Evolutionary conservation across 148 eudicot species (phyloP).

Genomic region (Vaccinium darrowii): DNA sequence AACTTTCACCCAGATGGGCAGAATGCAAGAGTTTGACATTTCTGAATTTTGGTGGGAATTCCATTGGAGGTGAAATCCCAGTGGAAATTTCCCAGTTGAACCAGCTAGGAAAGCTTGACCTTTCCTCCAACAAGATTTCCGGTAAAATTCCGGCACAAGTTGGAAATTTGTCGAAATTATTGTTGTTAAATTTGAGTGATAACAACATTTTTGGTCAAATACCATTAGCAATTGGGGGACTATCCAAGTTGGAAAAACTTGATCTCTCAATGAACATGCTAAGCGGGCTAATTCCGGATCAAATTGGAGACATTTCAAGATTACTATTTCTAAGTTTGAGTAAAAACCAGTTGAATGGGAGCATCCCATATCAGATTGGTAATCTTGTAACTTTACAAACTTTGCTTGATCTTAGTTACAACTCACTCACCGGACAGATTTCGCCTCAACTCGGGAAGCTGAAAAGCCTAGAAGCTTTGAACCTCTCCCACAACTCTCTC

Average conservation of each 20-base stretch:
- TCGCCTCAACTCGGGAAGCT: too few species aligned
- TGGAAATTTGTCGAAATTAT: neutral
- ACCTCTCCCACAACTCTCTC: neutral
- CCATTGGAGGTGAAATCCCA: constrained; percentile 9
- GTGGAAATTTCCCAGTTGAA: neutral
- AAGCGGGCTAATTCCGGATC: constrained; percentile 21
- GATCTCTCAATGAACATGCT: constrained; percentile 27
- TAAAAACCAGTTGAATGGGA: too few species aligned
- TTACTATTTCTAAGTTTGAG: too few species aligned
- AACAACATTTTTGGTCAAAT: constrained; percentile 24
- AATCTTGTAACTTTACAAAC: too few species aligned
- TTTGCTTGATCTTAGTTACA: too few species aligned
- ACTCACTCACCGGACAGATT: too few species aligned
- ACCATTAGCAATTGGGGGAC: constrained; percentile 7
- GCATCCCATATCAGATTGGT: too few species aligned
- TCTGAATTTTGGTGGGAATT: neutral
- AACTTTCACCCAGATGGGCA: neutral
- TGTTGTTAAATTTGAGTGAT: neutral
- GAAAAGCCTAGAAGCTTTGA: too few species aligned
- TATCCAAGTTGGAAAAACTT: neutral
- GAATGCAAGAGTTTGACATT: neutral
- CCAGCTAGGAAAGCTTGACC: neutral
- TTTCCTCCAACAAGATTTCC: constrained; percentile 5
- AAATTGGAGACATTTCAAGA: constrained; percentile 18
- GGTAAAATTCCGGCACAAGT: constrained; percentile 1